Evolutionary conservation across 2,329 filamentous ascomycete species (phyloP), one percentile per base, ranked within the genome.

Genomic region (Aspergillus unguis): DNA sequence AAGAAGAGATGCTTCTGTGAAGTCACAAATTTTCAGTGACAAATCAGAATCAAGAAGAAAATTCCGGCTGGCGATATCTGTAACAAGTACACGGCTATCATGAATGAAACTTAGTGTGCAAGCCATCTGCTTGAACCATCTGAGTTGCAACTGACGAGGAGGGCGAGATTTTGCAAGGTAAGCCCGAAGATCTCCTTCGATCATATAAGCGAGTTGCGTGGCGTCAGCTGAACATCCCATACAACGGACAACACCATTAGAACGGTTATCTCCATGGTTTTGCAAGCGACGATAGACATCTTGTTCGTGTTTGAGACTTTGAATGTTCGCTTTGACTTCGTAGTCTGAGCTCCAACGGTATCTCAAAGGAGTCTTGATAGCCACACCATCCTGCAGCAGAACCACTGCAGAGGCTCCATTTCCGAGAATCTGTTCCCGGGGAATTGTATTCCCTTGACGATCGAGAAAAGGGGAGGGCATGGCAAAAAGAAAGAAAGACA

Each of bases 31-130:
- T 50, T 65, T 65, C 26, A 70, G 31, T 3, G 57, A 61, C 10
- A 69, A 38, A 55, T 66, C 53, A 10, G 59, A 54, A 53, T 62
- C 57, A 33, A 70, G 53, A n/a, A 68, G 61, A 35, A 67, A 64
- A 50, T 68, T 70, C 23, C 59, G 60, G 48, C 46, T 61, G 7
- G 62, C 57, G 31, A 68, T 67, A 44, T 68, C 65, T 44, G 60
- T 57, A 23, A 67, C 57, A 55, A 68, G 58, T 25, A 68, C 60
- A 46, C 56, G 55, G 31, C 51, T 48, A 9, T 62, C 58, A 58
- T 67, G 65, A 25, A 68, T 62, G 43, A 61, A 58, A 8, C 44
- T 38, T 29, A 67, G 59, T 36, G 60, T 59, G 42, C 54, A 55
- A 43, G 62, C 59, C 55, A 67, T 65, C 23, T 61, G 48, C 17